Conservation (phyloP, 495 filamentous ascomycete species). For the Aspergillus wentii region DNA sequence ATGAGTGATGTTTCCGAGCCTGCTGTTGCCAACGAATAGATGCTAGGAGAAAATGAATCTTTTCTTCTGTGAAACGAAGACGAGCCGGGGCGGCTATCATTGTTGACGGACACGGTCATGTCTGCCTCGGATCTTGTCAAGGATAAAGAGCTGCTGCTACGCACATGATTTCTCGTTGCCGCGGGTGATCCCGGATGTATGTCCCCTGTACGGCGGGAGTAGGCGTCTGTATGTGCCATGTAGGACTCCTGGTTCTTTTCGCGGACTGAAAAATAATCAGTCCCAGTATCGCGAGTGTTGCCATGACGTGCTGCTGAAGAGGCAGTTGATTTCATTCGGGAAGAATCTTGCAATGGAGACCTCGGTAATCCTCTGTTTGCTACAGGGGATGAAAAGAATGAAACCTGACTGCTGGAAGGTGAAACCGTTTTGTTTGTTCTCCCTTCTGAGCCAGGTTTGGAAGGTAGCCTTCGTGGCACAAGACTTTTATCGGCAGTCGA, state of each 20-base stretch:
- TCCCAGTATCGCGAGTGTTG: constrained; percentile 27
- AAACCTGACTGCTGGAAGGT: constrained; percentile 3
- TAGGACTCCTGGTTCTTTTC: constrained; percentile 53
- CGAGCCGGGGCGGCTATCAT: constrained; percentile 27
- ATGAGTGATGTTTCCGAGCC: constrained; percentile 62
- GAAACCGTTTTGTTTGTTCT: constrained; percentile 7
- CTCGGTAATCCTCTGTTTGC: constrained; percentile 38
- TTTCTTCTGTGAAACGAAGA: constrained; percentile 25
- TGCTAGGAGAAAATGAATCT: constrained; percentile 49
- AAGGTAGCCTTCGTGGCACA: constrained; percentile 11
- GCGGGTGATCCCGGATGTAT: constrained; percentile 47
- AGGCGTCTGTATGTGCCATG: constrained; percentile 56
- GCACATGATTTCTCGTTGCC: constrained; percentile 38
- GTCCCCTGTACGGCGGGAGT: constrained; percentile 46
- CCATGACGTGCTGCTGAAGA: constrained; percentile 14
- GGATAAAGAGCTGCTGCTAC: constrained; percentile 44
- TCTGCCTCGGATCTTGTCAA: constrained; percentile 45
- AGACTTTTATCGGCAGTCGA: constrained; percentile 17
- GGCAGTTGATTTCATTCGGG: constrained; percentile 17
- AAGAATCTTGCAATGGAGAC: constrained; percentile 26
- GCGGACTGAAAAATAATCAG: constrained; percentile 47
- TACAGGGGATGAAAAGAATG: too few relatives aligned
- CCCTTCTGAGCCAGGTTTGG: constrained; percentile 7
- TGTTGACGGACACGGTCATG: constrained; percentile 23
- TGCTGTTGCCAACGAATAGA: constrained; percentile 64